Base-by-base conservation (phyloP, 1,284 basidiomycete genomes). In the Hymenochaete sp. region DNA sequence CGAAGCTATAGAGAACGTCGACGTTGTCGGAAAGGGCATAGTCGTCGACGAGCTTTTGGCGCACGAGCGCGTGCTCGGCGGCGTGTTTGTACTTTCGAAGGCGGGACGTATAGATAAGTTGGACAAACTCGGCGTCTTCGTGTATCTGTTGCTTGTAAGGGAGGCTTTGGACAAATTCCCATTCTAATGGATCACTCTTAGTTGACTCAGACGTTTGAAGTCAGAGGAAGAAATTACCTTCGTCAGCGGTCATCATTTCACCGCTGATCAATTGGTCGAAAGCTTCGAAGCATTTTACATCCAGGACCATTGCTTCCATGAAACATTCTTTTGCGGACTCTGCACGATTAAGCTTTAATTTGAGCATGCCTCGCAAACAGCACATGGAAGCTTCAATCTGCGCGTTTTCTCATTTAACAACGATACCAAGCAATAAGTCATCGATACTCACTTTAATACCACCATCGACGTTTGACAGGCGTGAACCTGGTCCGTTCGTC, bases 231-330 rank as follows among this genome's bases (percentile, higher is more conserved):
- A 5, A 35, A n/a, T 38, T 47, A 90, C 92, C 92, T 77, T 97
- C 93, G 50, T 90, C 81, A 0, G 82, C 77, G 11, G 83, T 79
- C 83, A 97, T 87, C 89, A 96, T 93, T 59, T 93, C 87, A 2
- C 92, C 88, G 32, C 82, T 83, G 16, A 98, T 72, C 4, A 99
- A 74, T 52, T 93, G 86, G 45, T 87, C 79, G 57, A 97, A 98
- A 1, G 92, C 86, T 54, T 98, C 96, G 59, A 93, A 98, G 62
- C 95, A 98, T 63, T 97, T 97, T 21, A 98, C 90, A 57, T 99
- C 96, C 10, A 98, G 70, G 0, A 84, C 76, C 11, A 99, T 72
- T 1, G 96, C 93, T 55, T 97, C 92, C 78, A 98, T 85, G 59
- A 98, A 97, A 52, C 84, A 87, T 47, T 90, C 75, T 57, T 95